Conservation (phyloP, 2,329 filamentous ascomycete species). For the Ceratocystis cacaofunesta region DNA sequence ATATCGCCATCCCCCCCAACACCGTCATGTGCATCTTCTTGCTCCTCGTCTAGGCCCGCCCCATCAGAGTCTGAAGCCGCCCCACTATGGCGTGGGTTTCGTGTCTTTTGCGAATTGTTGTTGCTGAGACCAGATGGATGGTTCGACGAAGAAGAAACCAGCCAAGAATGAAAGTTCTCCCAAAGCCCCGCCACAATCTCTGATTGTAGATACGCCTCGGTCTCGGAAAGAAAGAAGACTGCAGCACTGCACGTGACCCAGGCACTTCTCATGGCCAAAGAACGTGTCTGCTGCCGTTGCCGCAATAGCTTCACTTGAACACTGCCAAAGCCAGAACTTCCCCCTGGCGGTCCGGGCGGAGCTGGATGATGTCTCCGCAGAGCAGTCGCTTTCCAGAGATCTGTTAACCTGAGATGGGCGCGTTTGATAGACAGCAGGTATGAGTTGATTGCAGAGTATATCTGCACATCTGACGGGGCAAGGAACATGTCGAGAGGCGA, state of each 20-base stretch:
- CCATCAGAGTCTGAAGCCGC: constrained; percentile 12
- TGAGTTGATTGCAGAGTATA: constrained; percentile 72
- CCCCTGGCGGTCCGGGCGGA: constrained; percentile 49
- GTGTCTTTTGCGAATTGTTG: constrained; percentile 17
- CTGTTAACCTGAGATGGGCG: constrained; percentile 68
- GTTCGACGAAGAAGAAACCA: constrained; percentile 35
- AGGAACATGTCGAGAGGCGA: constrained; percentile 82
- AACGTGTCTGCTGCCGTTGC: constrained; percentile 46
- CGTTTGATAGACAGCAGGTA: constrained; percentile 77
- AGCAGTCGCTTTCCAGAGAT: constrained; percentile 72
- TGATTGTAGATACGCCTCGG: constrained; percentile 75
- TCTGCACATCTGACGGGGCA: constrained; percentile 55
- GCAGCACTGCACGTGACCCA: constrained; percentile 85
- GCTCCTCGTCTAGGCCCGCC: neutral
- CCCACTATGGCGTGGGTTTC: constrained; percentile 17
- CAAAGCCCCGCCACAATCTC: constrained; percentile 74
- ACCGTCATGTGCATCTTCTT: neutral
- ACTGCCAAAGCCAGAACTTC: constrained; percentile 44
- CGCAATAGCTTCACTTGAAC: constrained; percentile 47
- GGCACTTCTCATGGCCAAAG: constrained; percentile 56
- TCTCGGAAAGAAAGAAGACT: constrained; percentile 78
- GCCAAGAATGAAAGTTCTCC: constrained; percentile 64
- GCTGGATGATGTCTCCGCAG: constrained; percentile 64
- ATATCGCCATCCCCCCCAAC: constrained; percentile 21
- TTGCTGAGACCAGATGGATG: neutral